phyloP scores from a whole-genome alignment of 345 rosid species.

The Hirschfeldia incana region DNA sequence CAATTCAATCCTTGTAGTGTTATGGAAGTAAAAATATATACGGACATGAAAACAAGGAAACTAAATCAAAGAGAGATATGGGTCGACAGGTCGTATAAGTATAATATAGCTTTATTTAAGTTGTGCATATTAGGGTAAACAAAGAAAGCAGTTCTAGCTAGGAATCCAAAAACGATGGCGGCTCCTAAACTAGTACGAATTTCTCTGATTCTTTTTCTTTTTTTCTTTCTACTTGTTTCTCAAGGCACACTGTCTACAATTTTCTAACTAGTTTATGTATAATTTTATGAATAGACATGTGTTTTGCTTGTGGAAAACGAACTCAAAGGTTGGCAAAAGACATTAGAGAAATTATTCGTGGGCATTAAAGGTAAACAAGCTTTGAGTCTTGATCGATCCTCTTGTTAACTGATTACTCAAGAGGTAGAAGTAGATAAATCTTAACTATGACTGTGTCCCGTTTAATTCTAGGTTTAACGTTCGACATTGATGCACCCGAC shows the following conservation, averaged over 20 bases:
- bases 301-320: slow-evolving; percentile 18
- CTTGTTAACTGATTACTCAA: neutral
- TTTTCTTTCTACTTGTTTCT: neutral
- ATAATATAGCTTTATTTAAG: neutral
- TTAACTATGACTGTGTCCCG: neutral
- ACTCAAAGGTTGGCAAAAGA: slow-evolving; percentile 24
- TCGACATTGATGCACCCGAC: slow-evolving; percentile 11
- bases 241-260: neutral
- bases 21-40: slow-evolving; percentile 14
- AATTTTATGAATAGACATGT: slow-evolving; percentile 26
- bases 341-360: neutral
- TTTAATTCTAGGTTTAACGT: slow-evolving; percentile 16
- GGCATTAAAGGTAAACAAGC: slow-evolving; percentile 23
- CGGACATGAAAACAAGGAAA: neutral
- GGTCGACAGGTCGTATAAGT: no score
- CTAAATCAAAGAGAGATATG: neutral
- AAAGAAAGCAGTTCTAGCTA: neutral
- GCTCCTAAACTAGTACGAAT: slow-evolving; percentile 19
- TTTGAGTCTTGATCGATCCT: slow-evolving; percentile 6
- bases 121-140: slow-evolving; percentile 11
- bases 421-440: neutral
- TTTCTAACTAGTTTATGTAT: neutral
- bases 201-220: neutral
- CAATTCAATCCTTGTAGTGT: neutral
- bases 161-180: slow-evolving; percentile 9